Percentiles rank a stretch among this genome's conserved stretches.
Evolutionary conservation across 78 protist genomes (phyloP).

Genomic region (Dictyostelium intermedium): DNA sequence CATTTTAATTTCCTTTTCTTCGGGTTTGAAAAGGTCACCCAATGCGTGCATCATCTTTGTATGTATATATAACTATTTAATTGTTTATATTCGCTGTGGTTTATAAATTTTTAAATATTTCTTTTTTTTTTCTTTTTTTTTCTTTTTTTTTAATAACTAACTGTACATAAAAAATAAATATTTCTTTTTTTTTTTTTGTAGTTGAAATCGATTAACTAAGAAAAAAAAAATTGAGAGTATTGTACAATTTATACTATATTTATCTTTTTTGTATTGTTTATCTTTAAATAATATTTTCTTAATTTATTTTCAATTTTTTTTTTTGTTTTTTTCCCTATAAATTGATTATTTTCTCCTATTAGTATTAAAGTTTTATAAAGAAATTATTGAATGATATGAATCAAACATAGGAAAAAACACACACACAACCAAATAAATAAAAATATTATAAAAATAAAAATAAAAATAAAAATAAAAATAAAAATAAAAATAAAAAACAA

Average conservation of each 20-base stretch:
- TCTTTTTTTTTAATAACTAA: background rate
- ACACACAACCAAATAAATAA: too few relatives aligned
- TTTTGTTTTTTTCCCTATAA: background rate
- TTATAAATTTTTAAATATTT: background rate
- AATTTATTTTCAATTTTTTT: too few relatives aligned
- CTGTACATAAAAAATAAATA: background rate
- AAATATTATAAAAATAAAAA: too few relatives aligned
- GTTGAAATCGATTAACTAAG: background rate
- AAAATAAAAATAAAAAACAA: too few relatives aligned
- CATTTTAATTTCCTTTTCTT: constrained; percentile 38
- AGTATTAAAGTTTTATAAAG: background rate
- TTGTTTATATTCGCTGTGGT: background rate
- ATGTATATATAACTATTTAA: background rate
- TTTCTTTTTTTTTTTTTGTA: background rate
- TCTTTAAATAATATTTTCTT: too few relatives aligned
- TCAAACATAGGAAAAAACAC: background rate
- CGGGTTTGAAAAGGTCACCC: constrained; percentile 44
- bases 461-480: too few relatives aligned
- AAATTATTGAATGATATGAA: background rate
- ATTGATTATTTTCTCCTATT: background rate
- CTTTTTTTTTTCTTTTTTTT: background rate
- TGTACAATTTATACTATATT: background rate
- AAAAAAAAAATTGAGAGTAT: background rate
- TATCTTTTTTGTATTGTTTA: too few relatives aligned
- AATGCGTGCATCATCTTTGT: constrained; percentile 70